These are phyloP conservation scores for Tetragonia tetragonoides DNA, from an alignment of 148 eudicot genomes.

Conservation along the genomic window DNA sequence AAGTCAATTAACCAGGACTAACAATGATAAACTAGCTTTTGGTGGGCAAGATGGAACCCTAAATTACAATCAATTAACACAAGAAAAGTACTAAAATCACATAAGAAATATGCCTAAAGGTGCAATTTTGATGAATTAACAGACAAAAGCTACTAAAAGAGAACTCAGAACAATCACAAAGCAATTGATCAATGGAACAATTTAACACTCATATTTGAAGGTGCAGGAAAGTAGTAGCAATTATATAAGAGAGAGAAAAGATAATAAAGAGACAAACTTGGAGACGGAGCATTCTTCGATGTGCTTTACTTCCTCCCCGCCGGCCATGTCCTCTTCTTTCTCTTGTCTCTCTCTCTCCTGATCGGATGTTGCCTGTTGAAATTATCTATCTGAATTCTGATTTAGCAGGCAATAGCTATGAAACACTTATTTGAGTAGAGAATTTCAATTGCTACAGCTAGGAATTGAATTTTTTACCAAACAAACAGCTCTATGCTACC, in stretches of 20 bases:
- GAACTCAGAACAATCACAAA: background rate
- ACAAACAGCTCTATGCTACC: no score
- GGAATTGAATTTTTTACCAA: no score
- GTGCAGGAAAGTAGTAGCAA: background rate
- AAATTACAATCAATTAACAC: background rate
- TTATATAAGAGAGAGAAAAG: background rate
- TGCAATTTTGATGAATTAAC: background rate
- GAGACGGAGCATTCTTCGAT: constrained; percentile 87
- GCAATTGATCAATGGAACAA: background rate
- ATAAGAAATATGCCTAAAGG: background rate
- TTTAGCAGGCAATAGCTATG: no score
- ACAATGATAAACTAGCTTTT: background rate
- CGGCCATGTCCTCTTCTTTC: constrained; percentile 34
- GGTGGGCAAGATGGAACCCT: background rate
- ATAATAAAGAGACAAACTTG: constrained; percentile 41
- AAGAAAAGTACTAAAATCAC: background rate
- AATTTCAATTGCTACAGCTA: no score
- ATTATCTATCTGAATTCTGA: no score
- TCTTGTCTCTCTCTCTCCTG: background rate
- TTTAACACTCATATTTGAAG: background rate
- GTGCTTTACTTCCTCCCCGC: constrained; percentile 50
- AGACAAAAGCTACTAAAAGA: background rate
- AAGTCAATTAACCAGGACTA: background rate
- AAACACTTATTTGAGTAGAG: no score
- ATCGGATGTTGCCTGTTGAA: background rate